Base-by-base conservation (phyloP, 768 basidiomycete species). In the Stropharia rugosoannulata region DNA sequence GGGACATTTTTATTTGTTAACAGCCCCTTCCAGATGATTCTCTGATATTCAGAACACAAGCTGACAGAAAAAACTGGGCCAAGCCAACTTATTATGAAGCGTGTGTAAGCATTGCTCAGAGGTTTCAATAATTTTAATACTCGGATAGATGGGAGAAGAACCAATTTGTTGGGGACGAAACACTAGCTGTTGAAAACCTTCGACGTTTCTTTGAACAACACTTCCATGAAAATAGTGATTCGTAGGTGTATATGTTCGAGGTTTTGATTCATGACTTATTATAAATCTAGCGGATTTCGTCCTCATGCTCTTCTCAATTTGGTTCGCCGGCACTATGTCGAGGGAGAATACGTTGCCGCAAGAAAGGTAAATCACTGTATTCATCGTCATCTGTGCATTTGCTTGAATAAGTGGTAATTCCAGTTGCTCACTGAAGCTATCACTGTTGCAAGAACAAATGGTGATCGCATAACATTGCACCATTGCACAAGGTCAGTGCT, bases 181-280 rank as follows among this genome's bases (percentile, higher is more conserved):
- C 82, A 43, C 61, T 80, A 8, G 90, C 89, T 0, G 77, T 81
- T 2, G 90, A 91, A 60, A 86, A 83, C 60, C 70, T 94, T 38
- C 80, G 90, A 35, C 74, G 82, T 50, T 94, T 89, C 67, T 94
- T 93, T 60, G 91, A 93, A 66, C 92, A 93, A 57, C 87, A 84
- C 64, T 94, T 94, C 63, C 87, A 92, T 59, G 84, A 88, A 54
- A 80, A 76, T 35, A 86, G 84, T 59, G 90, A 93, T 67, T 93
- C 90, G 90, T 92, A 56, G 62, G 90, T 76, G 7, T 42, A 39
- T 4, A 41, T 42, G 40, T 10, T 39, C 12, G 43, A 38, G 6
- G 11, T 39, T 18, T 16, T 10, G 18, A 7, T 13, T 15, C 32
- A 16, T 41, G 18, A 13, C 22, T 22, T 61, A 37, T 45, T 40